Percentiles rank a stretch among this genome's conserved stretches.
phyloP scores from a whole-genome alignment of 192 early-diverging fungal species.

The Coemansia asiatica region DNA sequence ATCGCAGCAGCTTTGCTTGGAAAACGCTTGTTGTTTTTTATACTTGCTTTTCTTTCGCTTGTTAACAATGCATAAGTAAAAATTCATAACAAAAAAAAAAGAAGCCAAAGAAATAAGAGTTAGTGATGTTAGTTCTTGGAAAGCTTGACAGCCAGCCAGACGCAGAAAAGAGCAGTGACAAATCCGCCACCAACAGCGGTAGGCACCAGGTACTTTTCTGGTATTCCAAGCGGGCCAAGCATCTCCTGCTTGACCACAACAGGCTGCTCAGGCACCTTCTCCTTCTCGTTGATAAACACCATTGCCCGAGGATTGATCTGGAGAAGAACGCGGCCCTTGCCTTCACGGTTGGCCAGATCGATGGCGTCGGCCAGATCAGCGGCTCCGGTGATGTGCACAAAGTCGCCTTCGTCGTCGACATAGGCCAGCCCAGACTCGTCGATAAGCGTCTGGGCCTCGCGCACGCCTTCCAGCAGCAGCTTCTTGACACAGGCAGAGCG shows the following conservation, averaged over 20 bases:
- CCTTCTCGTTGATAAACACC: constrained; percentile 25
- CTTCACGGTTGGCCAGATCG: constrained; percentile 72
- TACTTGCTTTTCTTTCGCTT: background rate
- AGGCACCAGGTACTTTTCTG: constrained; percentile 51
- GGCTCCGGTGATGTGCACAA: constrained; percentile 74
- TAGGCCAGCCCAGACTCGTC: constrained; percentile 69
- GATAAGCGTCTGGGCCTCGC: constrained; percentile 43
- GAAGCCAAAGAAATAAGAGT: no score
- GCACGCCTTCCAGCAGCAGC: constrained; percentile 60
- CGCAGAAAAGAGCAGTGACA: constrained; percentile 52
- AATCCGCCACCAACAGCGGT: constrained; percentile 56
- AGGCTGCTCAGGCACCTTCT: constrained; percentile 2
- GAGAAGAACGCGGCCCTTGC: constrained; percentile 75
- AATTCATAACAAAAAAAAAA: background rate
- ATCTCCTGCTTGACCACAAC: constrained; percentile 2
- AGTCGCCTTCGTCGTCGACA: constrained; percentile 90
- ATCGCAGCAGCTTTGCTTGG: background rate
- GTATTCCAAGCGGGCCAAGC: constrained; percentile 39
- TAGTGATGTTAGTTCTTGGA: constrained; percentile 53
- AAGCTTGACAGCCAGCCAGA: constrained; percentile 51
- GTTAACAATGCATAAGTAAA: background rate
- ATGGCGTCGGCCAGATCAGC: constrained; percentile 85
- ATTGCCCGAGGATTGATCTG: constrained; percentile 47
- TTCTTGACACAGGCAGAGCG: constrained; percentile 61
- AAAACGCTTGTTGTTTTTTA: no score